phyloP scores from a whole-genome alignment of 345 rosid genomes.

The Salix arbutifolia region DNA sequence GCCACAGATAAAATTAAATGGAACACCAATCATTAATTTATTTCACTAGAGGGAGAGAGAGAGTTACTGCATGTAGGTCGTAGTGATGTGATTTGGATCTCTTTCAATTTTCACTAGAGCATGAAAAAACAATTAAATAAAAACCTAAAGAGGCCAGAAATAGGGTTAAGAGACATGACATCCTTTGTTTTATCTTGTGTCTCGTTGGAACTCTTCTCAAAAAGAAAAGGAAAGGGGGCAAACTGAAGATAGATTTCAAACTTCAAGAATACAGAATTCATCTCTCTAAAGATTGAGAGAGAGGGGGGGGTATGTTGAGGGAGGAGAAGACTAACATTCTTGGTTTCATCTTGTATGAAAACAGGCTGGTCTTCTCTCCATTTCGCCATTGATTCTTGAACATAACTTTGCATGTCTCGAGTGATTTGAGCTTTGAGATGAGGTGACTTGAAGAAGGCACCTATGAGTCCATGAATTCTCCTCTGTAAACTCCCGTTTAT shows the following conservation, averaged over 20 bases:
- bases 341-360: constrained; percentile 79
- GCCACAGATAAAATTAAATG: constrained; percentile 27
- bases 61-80: not conserved
- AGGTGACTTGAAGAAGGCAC: constrained; percentile 78
- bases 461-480: constrained; percentile 87
- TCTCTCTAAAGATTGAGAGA: not conserved
- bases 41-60: constrained; percentile 2
- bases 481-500: constrained; percentile 84
- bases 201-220: not conserved
- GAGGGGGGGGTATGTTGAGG: not conserved
- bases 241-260: constrained; percentile 4
- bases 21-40: constrained; percentile 30
- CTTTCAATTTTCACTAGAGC: not conserved
- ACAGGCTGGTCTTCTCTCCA: constrained; percentile 66
- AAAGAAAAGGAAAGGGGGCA: too few relatives aligned
- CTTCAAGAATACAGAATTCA: constrained; percentile 13
- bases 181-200: constrained; percentile 14
- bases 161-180: constrained; percentile 15
- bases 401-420: constrained; percentile 65
- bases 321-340: constrained; percentile 45
- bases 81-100: not conserved
- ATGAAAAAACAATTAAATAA: not conserved
- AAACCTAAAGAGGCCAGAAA: constrained; percentile 6
- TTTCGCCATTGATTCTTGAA: constrained; percentile 61
- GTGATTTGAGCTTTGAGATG: constrained; percentile 83